phyloP scores from a whole-genome alignment of 140 eudicot genomes.

The Oenanthe javanica region DNA sequence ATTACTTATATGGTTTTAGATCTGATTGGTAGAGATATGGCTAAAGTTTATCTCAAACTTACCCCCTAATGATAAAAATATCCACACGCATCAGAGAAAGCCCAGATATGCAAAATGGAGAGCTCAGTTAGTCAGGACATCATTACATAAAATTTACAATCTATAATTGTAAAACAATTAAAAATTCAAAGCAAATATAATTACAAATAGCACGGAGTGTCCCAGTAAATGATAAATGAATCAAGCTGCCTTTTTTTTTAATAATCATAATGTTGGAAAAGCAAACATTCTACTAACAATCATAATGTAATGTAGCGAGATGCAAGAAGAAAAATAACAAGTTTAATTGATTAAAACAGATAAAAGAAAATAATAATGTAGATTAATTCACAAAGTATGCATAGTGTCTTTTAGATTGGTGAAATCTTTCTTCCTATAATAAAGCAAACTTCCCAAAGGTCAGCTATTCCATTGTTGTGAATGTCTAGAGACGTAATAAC shows the following conservation, averaged over 20 bases:
- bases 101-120: slow-evolving; percentile 30
- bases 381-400: background rate
- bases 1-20: slow-evolving; percentile 8
- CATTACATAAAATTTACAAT: background rate
- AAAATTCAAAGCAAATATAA: background rate
- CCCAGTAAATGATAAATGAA: background rate
- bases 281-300: background rate
- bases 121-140: slow-evolving; percentile 22
- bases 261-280: background rate
- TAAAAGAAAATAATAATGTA: background rate
- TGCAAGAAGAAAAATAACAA: background rate
- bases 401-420: background rate
- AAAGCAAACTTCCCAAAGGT: too few species aligned
- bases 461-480: too few species aligned
- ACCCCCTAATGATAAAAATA: slow-evolving; percentile 49
- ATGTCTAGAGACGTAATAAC: background rate
- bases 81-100: slow-evolving; percentile 15
- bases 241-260: background rate
- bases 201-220: background rate
- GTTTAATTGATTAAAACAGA: background rate
- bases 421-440: background rate
- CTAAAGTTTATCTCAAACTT: slow-evolving; percentile 25
- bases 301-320: background rate
- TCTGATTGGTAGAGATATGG: background rate
- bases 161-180: background rate